Base-by-base conservation (phyloP, 2,329 filamentous ascomycete genomes). In the Dactylonectria macrodidyma region DNA sequence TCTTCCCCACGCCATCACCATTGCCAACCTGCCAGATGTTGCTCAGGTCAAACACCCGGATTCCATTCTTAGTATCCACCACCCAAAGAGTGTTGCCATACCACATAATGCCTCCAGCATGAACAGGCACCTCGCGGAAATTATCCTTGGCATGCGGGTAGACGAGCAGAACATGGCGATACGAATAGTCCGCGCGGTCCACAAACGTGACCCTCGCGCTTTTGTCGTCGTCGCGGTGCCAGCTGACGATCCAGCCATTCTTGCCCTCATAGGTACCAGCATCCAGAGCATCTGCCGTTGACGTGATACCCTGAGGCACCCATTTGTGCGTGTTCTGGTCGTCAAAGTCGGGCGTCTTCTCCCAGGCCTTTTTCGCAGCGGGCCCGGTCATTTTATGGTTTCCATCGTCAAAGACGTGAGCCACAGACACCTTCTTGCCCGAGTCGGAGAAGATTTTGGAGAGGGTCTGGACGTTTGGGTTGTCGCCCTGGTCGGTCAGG, bases 101-200 rank as follows among this genome's bases (percentile, higher is more conserved):
- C 80, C 79, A 81, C 59, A 76, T 69, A 16, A 81, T 77, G 1
- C 79, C 80, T 2, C 80, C 80, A 1, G 79, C 79, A 67, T 82
- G 80, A 16, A 81, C 65, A 1, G 69, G 68, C 7, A 82, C 77
- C 14, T 71, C 69, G 14, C 72, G 69, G 65, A 81, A 82, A 65
- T 79, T 67, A 41, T 80, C 79, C 12, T 72, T 70, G 2, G 72
- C 76, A 52, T 71, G 73, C 0, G 80, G 80, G 36, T 80, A 76
- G 8, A 82, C 80, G 1, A 82, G 75, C 41, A 80, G 69, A 11
- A 75, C 78, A 66, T 81, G 78, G 24, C 79, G 76, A 59, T 80
- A 81, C 62, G 71, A 75, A 46, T 75, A 50, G 19, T 72, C 76
- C 3, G 65, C 57, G 46, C 71, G 74, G 70, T 81, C 73, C 5